A percentile compares a stretch with the other conserved stretches of the same genome.
phyloP scores from a whole-genome alignment of 768 basidiomycete species.

The Asterophora lycoperdoides region DNA sequence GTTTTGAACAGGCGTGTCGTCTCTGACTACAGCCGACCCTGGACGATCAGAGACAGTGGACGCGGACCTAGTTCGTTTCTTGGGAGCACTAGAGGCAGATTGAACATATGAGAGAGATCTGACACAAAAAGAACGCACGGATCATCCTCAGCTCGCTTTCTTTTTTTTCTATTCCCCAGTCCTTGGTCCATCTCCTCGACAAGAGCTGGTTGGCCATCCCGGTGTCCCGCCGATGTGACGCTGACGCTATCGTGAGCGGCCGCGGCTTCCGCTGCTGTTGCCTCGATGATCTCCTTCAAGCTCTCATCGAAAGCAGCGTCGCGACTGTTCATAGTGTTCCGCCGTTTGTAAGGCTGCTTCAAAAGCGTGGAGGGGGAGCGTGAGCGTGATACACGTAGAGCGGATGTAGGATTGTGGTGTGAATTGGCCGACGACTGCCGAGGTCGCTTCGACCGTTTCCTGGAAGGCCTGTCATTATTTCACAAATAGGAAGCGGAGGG shows the following conservation, averaged over 20 bases:
- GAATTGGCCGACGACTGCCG: conserved; percentile 64
- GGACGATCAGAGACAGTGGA: conserved; percentile 65
- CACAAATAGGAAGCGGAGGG: conserved; percentile 12
- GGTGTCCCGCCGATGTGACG: conserved; percentile 31
- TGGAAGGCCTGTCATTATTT: conserved; percentile 26
- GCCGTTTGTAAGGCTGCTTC: conserved; percentile 74
- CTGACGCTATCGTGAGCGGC: conserved; percentile 41
- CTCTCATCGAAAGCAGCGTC: conserved; percentile 93
- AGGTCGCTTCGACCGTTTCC: conserved; percentile 58
- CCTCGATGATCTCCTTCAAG: conserved; percentile 70
- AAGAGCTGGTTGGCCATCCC: conserved; percentile 32
- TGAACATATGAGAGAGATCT: not conserved
- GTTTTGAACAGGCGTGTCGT: conserved; percentile 37
- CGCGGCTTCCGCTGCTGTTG: conserved; percentile 68
- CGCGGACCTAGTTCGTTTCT: conserved; percentile 75
- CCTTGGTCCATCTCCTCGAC: conserved; percentile 46
- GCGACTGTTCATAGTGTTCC: conserved; percentile 97
- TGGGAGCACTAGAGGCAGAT: conserved; percentile 35
- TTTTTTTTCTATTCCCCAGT: conserved; percentile 52
- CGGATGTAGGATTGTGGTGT: conserved; percentile 44
- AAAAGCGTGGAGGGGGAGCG: conserved; percentile 59
- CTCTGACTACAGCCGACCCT: conserved; percentile 33
- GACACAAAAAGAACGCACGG: conserved; percentile 41
- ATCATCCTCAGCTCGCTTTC: conserved; percentile 75
- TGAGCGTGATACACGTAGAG: conserved; percentile 66